Evolutionary conservation across 2,329 filamentous ascomycete species (phyloP).

Genomic region (Aspergillus amoenus): DNA sequence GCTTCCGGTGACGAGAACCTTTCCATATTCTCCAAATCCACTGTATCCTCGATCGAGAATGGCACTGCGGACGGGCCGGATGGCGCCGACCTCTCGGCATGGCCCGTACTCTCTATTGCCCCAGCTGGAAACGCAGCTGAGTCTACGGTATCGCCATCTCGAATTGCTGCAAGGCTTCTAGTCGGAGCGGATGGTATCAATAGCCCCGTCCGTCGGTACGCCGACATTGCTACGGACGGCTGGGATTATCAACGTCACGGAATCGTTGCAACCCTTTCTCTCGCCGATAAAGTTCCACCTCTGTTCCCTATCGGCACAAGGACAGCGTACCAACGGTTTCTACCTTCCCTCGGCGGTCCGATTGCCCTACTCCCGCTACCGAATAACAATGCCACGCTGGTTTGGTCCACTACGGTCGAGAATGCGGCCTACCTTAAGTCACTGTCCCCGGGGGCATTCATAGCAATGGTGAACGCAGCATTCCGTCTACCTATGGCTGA

Average conservation of each 20-base stretch:
- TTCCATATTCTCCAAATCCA: constrained; percentile 71
- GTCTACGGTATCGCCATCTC: constrained; percentile 37
- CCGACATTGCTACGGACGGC: constrained; percentile 77
- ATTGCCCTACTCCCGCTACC: constrained; percentile 89
- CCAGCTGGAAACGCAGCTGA: constrained; percentile 41
- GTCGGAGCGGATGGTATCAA: constrained; percentile 95
- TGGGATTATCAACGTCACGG: constrained; percentile 95
- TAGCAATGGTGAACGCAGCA: constrained; percentile 87
- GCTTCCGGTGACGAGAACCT: constrained; percentile 61
- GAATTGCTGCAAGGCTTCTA: constrained; percentile 76
- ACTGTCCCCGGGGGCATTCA: constrained; percentile 70
- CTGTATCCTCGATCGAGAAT: constrained; percentile 75
- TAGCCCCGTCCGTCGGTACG: constrained; percentile 86
- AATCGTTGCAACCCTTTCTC: constrained; percentile 80
- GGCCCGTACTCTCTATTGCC: constrained; percentile 79
- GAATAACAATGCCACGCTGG: constrained; percentile 76
- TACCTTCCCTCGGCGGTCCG: constrained; percentile 75
- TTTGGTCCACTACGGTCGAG: constrained; percentile 89
- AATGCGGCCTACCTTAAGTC: constrained; percentile 78
- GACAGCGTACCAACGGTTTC: constrained; percentile 90
- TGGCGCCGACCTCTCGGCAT: constrained; percentile 74
- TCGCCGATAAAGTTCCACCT: constrained; percentile 51
- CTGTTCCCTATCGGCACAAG: constrained; percentile 50
- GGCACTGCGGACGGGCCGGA: constrained; percentile 70
- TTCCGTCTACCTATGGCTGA: constrained; percentile 81